Conservation (phyloP, 2,329 filamentous ascomycete genomes). For the Dendrostoma leiphaemia region DNA sequence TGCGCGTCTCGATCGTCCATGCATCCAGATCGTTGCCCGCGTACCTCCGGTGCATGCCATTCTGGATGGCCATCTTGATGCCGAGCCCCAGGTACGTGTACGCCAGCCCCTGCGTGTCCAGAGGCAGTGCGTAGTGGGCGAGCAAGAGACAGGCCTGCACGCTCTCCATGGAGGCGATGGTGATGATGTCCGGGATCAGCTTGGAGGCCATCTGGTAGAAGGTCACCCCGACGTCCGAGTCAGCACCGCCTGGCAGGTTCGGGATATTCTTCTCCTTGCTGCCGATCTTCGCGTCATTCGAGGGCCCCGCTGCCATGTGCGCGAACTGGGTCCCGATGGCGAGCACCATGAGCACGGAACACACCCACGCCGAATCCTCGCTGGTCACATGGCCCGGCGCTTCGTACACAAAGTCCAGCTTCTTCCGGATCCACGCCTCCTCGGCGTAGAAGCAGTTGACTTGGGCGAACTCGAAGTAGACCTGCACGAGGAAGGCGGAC, state of each 20-base stretch:
- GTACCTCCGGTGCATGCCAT: slow-evolving; percentile 57
- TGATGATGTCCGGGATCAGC: slow-evolving; percentile 55
- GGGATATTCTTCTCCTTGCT: slow-evolving; percentile 43
- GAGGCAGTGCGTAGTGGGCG: slow-evolving; percentile 52
- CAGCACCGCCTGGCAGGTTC: slow-evolving; percentile 21
- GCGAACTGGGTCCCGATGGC: slow-evolving; percentile 52
- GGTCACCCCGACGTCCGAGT: slow-evolving; percentile 52
- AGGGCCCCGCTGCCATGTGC: slow-evolving; percentile 37
- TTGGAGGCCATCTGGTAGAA: slow-evolving; percentile 56
- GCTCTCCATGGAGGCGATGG: slow-evolving; percentile 53
- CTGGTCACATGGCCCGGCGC: slow-evolving; percentile 35
- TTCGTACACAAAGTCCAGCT: slow-evolving; percentile 40
- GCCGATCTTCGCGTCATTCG: slow-evolving; percentile 38
- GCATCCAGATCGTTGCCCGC: slow-evolving; percentile 45
- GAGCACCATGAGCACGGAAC: slow-evolving; percentile 45
- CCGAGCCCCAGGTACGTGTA: slow-evolving; percentile 57
- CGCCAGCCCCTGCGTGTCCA: slow-evolving; percentile 54
- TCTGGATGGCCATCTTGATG: slow-evolving; percentile 56
- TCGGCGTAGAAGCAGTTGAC: slow-evolving; percentile 50
- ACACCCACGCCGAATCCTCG: slow-evolving; percentile 40
- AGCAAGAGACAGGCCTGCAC: slow-evolving; percentile 57
- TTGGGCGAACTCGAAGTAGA: slow-evolving; percentile 47
- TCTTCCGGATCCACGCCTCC: slow-evolving; percentile 38
- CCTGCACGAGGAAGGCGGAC: slow-evolving; percentile 43
- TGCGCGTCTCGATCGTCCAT: slow-evolving; percentile 49